Percentiles rank a stretch among this genome's conserved stretches.
Conservation (phyloP, 805 yeast species). For the Dipodascopsis uninucleata region DNA sequence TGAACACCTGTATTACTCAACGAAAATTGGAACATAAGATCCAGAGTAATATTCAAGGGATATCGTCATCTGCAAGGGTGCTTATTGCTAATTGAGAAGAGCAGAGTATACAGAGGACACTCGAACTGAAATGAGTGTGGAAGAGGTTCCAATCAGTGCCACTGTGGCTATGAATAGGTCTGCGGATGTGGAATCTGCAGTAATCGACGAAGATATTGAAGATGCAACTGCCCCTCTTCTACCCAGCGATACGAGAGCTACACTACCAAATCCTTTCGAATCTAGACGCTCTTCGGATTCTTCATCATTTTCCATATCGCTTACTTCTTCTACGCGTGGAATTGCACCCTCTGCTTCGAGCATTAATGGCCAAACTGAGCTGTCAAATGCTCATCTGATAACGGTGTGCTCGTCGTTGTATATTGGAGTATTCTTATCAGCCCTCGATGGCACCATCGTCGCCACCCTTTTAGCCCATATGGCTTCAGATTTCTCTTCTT, state of each 20-base stretch:
- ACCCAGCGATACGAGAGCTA: slow-evolving; percentile 16
- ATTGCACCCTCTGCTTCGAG: background rate
- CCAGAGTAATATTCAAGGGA: too few species aligned
- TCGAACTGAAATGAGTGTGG: too few species aligned
- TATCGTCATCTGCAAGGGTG: too few species aligned
- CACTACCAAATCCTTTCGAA: slow-evolving; percentile 23
- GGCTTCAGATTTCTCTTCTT: slow-evolving; percentile 55
- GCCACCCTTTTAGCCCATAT: slow-evolving; percentile 52
- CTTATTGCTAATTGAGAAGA: too few species aligned
- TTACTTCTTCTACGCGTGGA: slow-evolving; percentile 8
- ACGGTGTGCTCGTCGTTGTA: slow-evolving; percentile 50
- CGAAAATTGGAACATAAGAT: too few species aligned
- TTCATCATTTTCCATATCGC: slow-evolving; percentile 17
- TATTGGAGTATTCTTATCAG: slow-evolving; percentile 50
- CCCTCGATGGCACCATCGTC: slow-evolving; percentile 52
- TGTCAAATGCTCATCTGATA: slow-evolving; percentile 37
- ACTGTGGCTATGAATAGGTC: too few species aligned
- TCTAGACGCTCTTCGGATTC: slow-evolving; percentile 13
- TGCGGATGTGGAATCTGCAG: too few species aligned
- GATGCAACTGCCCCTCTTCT: slow-evolving; percentile 22
- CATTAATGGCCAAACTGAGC: slow-evolving; percentile 9
- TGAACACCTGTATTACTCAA: too few species aligned
- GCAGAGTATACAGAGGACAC: too few species aligned
- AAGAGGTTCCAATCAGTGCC: too few species aligned
- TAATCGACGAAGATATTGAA: slow-evolving; percentile 5